These are phyloP conservation scores for Backusella westeae DNA, from an alignment of 192 early-diverging fungal species.

Conservation along the genomic window DNA sequence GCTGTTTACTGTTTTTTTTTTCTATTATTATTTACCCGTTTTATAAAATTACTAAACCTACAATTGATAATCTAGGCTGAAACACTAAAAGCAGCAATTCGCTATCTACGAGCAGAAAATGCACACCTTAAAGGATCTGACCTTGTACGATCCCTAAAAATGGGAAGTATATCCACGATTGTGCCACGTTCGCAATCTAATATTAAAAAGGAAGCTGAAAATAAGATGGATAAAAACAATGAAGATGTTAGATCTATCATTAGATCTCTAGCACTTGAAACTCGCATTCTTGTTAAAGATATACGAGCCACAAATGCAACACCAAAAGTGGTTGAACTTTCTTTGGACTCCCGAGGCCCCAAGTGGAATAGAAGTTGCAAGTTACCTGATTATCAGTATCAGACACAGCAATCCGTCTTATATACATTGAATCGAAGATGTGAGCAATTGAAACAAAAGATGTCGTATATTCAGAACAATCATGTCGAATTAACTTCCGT, in stretches of 20 bases:
- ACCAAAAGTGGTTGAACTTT: constrained; percentile 49
- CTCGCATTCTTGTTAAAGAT: constrained; percentile 47
- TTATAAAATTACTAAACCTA: neutral
- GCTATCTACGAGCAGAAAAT: constrained; percentile 81
- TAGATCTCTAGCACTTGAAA: constrained; percentile 45
- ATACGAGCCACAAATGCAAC: constrained; percentile 45
- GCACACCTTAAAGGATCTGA: constrained; percentile 69
- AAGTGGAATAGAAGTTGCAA: constrained; percentile 50
- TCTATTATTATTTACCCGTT: neutral
- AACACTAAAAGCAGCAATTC: constrained; percentile 69
- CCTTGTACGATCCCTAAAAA: constrained; percentile 39
- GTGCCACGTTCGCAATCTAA: neutral
- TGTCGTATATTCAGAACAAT: neutral
- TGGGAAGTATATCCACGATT: constrained; percentile 18
- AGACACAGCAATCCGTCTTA: constrained; percentile 51
- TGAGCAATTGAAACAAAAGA: constrained; percentile 41
- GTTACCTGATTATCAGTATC: constrained; percentile 52
- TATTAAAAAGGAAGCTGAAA: constrained; percentile 3
- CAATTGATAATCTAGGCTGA: constrained; percentile 49
- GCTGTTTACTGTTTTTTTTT: neutral
- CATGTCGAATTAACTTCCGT: neutral
- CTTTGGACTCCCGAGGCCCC: constrained; percentile 15
- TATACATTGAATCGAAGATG: constrained; percentile 53
- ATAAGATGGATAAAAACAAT: constrained; percentile 1
- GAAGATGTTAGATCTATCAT: constrained; percentile 3